Percentiles rank a stretch among this genome's conserved stretches.
These are phyloP conservation scores for Theileria orientalis DNA, from an alignment of 169 alveolate species.

Conservation along the genomic window DNA sequence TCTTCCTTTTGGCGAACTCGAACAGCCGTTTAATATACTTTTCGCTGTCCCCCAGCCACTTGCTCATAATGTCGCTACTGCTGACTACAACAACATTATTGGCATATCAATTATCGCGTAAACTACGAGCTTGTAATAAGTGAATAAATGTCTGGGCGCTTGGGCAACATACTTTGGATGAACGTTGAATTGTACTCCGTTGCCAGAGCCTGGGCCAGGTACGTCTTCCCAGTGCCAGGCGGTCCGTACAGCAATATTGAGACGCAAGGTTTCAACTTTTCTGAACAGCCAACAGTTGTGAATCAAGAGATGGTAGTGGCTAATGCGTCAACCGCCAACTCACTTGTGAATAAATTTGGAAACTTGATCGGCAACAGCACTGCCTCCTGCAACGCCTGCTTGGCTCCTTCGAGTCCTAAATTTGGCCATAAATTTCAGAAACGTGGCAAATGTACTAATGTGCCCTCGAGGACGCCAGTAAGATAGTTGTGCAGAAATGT, in stretches of 20 bases:
- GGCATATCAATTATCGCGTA: not conserved
- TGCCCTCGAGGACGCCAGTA: no score
- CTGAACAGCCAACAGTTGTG: not conserved
- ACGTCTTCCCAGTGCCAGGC: conserved; percentile 99
- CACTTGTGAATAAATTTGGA: conserved; percentile 92
- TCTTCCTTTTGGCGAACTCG: conserved; percentile 92
- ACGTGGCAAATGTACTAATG: not conserved
- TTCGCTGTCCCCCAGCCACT: conserved; percentile 99
- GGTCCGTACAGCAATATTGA: conserved; percentile 80
- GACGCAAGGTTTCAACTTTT: conserved; percentile 87
- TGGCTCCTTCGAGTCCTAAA: conserved; percentile 88
- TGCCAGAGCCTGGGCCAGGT: conserved; percentile 99
- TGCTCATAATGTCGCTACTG: conserved; percentile 95
- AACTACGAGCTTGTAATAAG: no score
- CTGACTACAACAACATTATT: conserved; percentile 77
- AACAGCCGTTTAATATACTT: conserved; percentile 90
- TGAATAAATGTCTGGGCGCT: not conserved
- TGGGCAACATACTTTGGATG: conserved; percentile 67
- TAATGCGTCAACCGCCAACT: no score
- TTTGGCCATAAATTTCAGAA: not conserved
- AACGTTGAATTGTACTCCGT: conserved; percentile 96
- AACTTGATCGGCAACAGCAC: conserved; percentile 92
- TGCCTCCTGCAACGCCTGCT: conserved; percentile 91
- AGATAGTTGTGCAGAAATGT: no score
- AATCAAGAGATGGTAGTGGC: no score